Base-by-base conservation (phyloP, 768 basidiomycete genomes). In the Termitomyces sp. region DNA sequence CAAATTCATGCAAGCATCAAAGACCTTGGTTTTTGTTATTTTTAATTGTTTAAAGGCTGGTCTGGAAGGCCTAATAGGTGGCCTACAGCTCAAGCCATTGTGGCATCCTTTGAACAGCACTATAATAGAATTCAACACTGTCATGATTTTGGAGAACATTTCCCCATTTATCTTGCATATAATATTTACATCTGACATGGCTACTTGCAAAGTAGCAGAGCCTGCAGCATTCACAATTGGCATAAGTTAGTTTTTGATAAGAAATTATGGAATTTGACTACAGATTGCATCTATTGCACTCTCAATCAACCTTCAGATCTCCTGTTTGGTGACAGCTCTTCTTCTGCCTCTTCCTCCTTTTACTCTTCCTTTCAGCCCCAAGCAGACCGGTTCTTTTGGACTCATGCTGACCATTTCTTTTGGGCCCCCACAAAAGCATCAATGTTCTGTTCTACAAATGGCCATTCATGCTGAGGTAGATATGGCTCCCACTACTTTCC, bases 381-480 rank as follows among this genome's bases (percentile, higher is more conserved):
- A n/a, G n/a, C n/a, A n/a, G n/a, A n/a, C n/a, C n/a, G n/a, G n/a
- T n/a, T n/a, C n/a, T n/a, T n/a, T n/a, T n/a, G n/a, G n/a, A n/a
- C n/a, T n/a, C n/a, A n/a, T n/a, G n/a, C n/a, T n/a, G n/a, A n/a
- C n/a, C 33, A 34, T 8, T 9, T 12, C 34, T 34, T 34, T 34
- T 3, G 34, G 34, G 3, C 34, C 34, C 13, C 34, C 34, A 12
- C 34, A 2, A 12, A 34, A 34, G 12, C 34, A 12, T 7, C 11
- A 2, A 0, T 3, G 11, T 13, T 12, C 5, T n/a, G n/a, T n/a
- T n/a, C n/a, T n/a, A n/a, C n/a, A n/a, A 1, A 12, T 12, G 34
- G 34, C 2, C 5, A 9, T 12, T 34, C 11, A 1, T 12, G 11
- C 2, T 7, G 11, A 0, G 11, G 34, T 2, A 4, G 34, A 2